A percentile compares a stretch with the other conserved stretches of the same genome.
These are phyloP conservation scores for Fusarium anthophilum DNA, from an alignment of 2,329 filamentous ascomycete genomes.

Conservation along the genomic window DNA sequence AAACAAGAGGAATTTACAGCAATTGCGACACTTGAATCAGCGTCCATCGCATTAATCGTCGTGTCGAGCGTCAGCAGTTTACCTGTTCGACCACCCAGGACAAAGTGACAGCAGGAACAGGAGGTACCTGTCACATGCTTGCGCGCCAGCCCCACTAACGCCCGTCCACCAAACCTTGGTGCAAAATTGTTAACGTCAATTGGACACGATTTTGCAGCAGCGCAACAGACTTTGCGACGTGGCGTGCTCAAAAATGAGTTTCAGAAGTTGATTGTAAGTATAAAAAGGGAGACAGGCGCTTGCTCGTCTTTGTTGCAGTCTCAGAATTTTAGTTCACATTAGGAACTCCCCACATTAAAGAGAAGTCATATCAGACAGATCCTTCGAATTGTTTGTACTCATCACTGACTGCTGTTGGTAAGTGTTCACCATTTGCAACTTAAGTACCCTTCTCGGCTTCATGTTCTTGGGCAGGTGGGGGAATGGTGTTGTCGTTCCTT, in stretches of 20 bases:
- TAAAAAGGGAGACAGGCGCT: background rate
- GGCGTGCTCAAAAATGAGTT: background rate
- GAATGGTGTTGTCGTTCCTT: background rate
- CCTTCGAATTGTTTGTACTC: too few species aligned
- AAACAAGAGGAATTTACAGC: fast-evolving
- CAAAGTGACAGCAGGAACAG: background rate
- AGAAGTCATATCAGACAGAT: fast-evolving
- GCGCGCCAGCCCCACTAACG: background rate
- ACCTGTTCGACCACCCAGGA: background rate
- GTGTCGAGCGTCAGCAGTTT: background rate
- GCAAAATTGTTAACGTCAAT: background rate
- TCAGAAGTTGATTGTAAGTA: background rate
- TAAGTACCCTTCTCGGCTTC: background rate
- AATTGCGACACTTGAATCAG: background rate
- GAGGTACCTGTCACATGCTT: background rate
- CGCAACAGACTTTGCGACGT: background rate
- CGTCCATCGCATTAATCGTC: too few species aligned
- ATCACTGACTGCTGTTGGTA: background rate
- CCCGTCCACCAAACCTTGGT: background rate
- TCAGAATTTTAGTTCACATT: background rate
- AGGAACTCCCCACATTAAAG: background rate
- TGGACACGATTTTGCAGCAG: background rate
- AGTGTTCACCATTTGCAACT: background rate
- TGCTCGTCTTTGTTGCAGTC: background rate
- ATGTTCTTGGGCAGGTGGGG: background rate